Conservation (phyloP, 257 asterid species). For the Rauvolfia tetraphylla region DNA sequence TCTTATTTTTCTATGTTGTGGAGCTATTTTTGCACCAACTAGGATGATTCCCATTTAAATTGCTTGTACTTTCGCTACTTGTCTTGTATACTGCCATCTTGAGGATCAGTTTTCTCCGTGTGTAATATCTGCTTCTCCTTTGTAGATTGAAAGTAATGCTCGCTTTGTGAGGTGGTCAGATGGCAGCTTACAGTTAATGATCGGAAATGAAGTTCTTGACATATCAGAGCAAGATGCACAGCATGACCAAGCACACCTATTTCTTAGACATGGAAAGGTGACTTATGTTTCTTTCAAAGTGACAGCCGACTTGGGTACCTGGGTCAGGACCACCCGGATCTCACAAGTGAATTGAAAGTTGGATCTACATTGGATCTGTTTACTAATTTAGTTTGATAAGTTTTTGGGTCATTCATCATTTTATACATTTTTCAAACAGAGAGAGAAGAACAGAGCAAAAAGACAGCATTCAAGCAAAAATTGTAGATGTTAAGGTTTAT, state of each 20-base stretch:
- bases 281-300: slow-evolving; percentile 2
- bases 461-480: neutral
- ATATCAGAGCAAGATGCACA: slow-evolving; percentile 91
- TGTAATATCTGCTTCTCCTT: slow-evolving; percentile 7
- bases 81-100: neutral
- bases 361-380: no score
- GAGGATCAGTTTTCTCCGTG: slow-evolving; percentile 3
- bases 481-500: neutral
- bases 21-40: neutral
- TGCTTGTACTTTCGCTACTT: neutral
- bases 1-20: neutral
- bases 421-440: neutral
- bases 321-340: neutral
- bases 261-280: slow-evolving; percentile 91
- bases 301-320: no score
- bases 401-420: neutral
- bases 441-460: neutral
- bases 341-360: no score
- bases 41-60: neutral
- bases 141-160: slow-evolving; percentile 92
- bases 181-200: slow-evolving; percentile 88
- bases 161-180: slow-evolving; percentile 99
- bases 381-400: neutral
- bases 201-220: slow-evolving; percentile 98
- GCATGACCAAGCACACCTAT: slow-evolving; percentile 94